Conservation (phyloP, 108 stramenopile species). For the Epipyxis sp. region DNA sequence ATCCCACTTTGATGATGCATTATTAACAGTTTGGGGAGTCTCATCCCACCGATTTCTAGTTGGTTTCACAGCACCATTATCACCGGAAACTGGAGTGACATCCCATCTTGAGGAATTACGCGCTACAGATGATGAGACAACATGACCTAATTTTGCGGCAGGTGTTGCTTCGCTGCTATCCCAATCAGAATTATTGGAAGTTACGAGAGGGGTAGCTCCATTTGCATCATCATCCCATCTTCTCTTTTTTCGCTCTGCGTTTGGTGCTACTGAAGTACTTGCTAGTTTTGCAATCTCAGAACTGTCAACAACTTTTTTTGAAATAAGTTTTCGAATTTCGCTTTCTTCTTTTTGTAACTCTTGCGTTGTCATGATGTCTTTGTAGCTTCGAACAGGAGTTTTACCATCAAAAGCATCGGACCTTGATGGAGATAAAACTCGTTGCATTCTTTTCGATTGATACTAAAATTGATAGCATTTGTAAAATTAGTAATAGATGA, state of each 20-base stretch:
- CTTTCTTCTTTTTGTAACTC: neutral
- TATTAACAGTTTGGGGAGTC: conserved; percentile 54
- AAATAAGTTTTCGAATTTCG: too few species aligned
- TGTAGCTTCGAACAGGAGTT: neutral
- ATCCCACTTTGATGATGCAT: conserved; percentile 64
- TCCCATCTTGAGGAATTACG: neutral
- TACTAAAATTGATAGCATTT: neutral
- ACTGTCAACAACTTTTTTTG: neutral
- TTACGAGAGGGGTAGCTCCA: neutral
- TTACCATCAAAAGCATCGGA: neutral
- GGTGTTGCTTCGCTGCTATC: neutral
- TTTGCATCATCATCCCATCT: neutral
- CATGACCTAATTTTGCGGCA: neutral
- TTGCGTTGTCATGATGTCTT: neutral
- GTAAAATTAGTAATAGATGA: neutral
- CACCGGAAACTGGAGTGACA: neutral
- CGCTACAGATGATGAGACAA: neutral
- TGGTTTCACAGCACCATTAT: neutral
- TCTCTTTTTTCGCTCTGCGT: neutral
- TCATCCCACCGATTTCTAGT: conserved; percentile 39
- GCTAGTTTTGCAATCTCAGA: neutral
- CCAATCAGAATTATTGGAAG: neutral
- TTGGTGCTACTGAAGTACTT: too few species aligned
- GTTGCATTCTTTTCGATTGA: neutral
- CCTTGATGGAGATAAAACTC: neutral